Evolutionary conservation across 2,329 filamentous ascomycete genomes (phyloP).

Genomic region (Curvularia verruculosa): DNA sequence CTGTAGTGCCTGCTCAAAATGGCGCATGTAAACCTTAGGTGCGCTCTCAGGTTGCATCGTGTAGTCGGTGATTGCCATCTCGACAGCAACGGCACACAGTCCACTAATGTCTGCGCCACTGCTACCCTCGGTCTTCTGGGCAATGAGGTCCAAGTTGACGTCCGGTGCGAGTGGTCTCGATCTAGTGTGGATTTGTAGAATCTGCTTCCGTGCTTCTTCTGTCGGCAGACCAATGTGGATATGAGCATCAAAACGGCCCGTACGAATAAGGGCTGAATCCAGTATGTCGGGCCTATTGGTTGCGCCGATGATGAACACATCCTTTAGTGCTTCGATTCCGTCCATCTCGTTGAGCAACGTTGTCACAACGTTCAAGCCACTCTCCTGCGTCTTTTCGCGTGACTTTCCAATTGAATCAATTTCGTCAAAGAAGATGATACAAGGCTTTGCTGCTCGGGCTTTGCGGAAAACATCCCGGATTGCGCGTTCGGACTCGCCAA

Average conservation of each 20-base stretch:
- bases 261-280: constrained; percentile 83
- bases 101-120: constrained; percentile 83
- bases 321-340: constrained; percentile 82
- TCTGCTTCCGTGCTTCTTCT: constrained; percentile 72
- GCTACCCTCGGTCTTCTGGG: constrained; percentile 72
- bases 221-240: constrained; percentile 87
- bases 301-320: constrained; percentile 85
- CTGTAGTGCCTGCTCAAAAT: constrained; percentile 53
- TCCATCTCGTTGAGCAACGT: constrained; percentile 95
- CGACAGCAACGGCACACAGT: constrained; percentile 55
- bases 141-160: constrained; percentile 70
- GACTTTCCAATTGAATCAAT: constrained; percentile 81
- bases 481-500: constrained; percentile 88
- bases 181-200: constrained; percentile 71
- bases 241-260: constrained; percentile 82
- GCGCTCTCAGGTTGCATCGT: constrained; percentile 28
- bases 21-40: constrained; percentile 52
- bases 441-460: constrained; percentile 82
- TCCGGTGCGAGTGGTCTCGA: constrained; percentile 66
- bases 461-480: constrained; percentile 85
- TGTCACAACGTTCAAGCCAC: constrained; percentile 81
- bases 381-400: constrained; percentile 57
- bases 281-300: constrained; percentile 89
- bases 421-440: constrained; percentile 97
- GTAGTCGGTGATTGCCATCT: constrained; percentile 44